These are phyloP conservation scores for Monosporozyma yasuniensis DNA, from an alignment of 805 yeast genomes.

Conservation along the genomic window DNA sequence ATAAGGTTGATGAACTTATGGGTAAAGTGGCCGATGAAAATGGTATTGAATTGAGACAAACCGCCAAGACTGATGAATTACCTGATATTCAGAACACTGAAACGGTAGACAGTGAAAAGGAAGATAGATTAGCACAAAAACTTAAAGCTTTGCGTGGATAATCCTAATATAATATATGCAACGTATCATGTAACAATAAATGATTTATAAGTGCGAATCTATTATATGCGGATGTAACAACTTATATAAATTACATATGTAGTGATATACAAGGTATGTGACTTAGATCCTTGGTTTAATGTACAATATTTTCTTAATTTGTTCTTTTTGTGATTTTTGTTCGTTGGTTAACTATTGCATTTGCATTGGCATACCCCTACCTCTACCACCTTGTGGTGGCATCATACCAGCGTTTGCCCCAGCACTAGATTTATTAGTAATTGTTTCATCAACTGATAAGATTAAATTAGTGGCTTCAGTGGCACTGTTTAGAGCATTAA, in stretches of 20 bases:
- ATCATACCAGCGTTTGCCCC: conserved; percentile 42
- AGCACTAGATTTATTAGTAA: conserved; percentile 59
- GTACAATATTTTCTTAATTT: conserved; percentile 3
- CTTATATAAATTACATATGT: neutral
- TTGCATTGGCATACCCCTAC: conserved; percentile 57
- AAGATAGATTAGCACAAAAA: conserved; percentile 80
- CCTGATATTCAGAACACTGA: conserved; percentile 51
- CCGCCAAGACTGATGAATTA: conserved; percentile 42
- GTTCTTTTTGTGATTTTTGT: neutral
- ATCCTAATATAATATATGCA: neutral
- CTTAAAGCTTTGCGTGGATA: conserved; percentile 69
- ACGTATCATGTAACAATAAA: neutral
- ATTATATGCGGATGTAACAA: neutral
- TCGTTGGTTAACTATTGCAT: conserved; percentile 7
- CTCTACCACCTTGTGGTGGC: conserved; percentile 53
- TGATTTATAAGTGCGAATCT: neutral
- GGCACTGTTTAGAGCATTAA: conserved; percentile 90
- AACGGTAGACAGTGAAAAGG: conserved; percentile 57
- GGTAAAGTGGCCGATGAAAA: conserved; percentile 95
- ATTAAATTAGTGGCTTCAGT: conserved; percentile 93
- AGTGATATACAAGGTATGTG: neutral
- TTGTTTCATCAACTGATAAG: conserved; percentile 93
- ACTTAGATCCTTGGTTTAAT: neutral
- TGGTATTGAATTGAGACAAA: conserved; percentile 85
- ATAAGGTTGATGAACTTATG: conserved; percentile 84